phyloP scores from a whole-genome alignment of 768 basidiomycete genomes.

The Termitomyces eurrhizus region DNA sequence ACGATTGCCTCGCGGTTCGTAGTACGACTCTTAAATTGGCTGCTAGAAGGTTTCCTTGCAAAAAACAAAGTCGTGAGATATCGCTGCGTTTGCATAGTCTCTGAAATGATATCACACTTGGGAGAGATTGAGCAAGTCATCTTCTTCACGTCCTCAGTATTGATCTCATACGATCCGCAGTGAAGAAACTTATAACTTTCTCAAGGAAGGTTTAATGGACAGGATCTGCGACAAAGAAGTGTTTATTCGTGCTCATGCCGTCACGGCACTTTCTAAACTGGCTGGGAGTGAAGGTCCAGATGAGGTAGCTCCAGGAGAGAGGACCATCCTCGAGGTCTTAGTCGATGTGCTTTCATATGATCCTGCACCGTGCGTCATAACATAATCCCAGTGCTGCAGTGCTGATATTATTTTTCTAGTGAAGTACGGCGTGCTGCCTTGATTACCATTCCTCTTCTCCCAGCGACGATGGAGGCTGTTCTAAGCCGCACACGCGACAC shows the following conservation, averaged over 20 bases:
- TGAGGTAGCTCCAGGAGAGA: constrained; percentile 45
- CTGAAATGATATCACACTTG: constrained; percentile 79
- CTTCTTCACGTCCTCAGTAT: background rate
- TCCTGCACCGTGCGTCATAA: constrained; percentile 53
- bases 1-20: constrained; percentile 69
- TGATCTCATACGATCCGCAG: constrained; percentile 35
- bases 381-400: background rate
- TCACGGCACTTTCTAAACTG: constrained; percentile 74
- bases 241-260: constrained; percentile 78
- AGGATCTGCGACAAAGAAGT: constrained; percentile 87
- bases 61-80: constrained; percentile 91
- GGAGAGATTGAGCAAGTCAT: constrained; percentile 83
- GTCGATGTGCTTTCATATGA: constrained; percentile 70
- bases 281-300: constrained; percentile 66
- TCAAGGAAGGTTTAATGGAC: constrained; percentile 68
- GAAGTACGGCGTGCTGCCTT: constrained; percentile 93
- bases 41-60: constrained; percentile 79
- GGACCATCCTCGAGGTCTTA: constrained; percentile 61
- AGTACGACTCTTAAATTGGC: constrained; percentile 60
- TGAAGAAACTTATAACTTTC: constrained; percentile 72
- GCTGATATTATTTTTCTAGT: constrained; percentile 27
- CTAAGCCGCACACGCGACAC: constrained; percentile 83
- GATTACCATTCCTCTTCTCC: constrained; percentile 65
- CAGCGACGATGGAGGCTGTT: constrained; percentile 58
- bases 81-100: constrained; percentile 75